Conservation (phyloP, 495 filamentous ascomycete genomes). For the Neurospora pannonica region DNA sequence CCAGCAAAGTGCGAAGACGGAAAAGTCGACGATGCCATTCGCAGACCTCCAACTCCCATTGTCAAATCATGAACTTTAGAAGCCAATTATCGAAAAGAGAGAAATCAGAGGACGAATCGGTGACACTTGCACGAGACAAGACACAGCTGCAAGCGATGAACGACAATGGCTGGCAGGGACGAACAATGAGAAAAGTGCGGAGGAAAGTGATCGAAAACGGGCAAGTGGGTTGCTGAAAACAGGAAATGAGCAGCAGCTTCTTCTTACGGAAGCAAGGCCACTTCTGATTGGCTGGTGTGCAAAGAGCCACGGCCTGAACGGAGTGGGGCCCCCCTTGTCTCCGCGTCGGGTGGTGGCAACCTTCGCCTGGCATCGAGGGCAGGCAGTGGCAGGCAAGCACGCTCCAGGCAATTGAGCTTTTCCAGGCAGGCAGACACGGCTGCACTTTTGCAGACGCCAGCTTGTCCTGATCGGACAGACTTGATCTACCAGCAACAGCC, state of each 20-base stretch:
- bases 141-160: neutral
- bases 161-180: neutral
- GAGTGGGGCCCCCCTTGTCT: neutral
- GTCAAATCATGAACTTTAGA: neutral
- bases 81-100: neutral
- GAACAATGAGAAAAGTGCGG: neutral
- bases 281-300: slow-evolving; percentile 17
- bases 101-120: neutral
- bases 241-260: slow-evolving; percentile 18
- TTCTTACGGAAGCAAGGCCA: slow-evolving; percentile 24
- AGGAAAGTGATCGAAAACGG: slow-evolving; percentile 7
- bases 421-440: neutral
- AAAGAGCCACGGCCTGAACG: neutral
- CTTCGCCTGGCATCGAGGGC: neutral
- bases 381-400: neutral
- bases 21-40: neutral
- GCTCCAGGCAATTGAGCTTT: neutral
- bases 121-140: neutral
- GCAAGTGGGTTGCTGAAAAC: slow-evolving; percentile 13
- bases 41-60: neutral
- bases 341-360: neutral
- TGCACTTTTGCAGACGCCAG: neutral
- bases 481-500: neutral
- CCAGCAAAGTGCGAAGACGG: neutral
- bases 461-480: neutral